A percentile compares a stretch with the other conserved stretches of the same genome.
Conservation (phyloP, 108 stramenopile species). For the Cyclotella choctawhatcheeana region DNA sequence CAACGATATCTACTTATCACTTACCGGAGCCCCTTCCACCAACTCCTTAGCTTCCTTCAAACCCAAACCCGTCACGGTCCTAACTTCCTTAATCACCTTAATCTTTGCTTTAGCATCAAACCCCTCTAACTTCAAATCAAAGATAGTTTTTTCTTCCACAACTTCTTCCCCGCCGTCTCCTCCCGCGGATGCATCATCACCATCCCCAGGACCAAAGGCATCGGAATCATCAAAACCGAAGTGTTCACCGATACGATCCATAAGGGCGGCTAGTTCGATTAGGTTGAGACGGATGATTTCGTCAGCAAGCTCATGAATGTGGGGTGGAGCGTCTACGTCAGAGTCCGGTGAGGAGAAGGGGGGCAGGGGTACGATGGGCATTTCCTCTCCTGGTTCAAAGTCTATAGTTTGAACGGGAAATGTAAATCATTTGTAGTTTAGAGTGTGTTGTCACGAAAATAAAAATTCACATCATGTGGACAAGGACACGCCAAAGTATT, state of each 20-base stretch:
- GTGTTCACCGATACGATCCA: conserved; percentile 73
- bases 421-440: too few relatives aligned
- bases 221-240: conserved; percentile 72
- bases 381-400: conserved; percentile 67
- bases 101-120: conserved; percentile 94
- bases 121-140: conserved; percentile 86
- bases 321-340: conserved; percentile 54
- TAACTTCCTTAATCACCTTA: conserved; percentile 93
- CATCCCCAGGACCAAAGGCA: conserved; percentile 52
- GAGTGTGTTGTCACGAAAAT: too few relatives aligned
- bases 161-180: conserved; percentile 53
- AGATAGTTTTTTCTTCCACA: conserved; percentile 73
- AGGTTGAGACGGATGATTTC: conserved; percentile 74
- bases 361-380: conserved; percentile 66
- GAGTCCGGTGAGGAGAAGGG: conserved; percentile 53
- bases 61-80: conserved; percentile 82
- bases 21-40: conserved; percentile 86
- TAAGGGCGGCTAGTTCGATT: conserved; percentile 78
- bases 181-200: conserved; percentile 42
- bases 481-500: background rate
- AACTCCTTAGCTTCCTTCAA: conserved; percentile 94
- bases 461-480: too few relatives aligned
- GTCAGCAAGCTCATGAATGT: conserved; percentile 71
- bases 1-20: conserved; percentile 11
- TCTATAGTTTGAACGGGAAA: conserved; percentile 43